Conservation (phyloP, 1,139 yeast species). For the Ogataea hybrid region DNA sequence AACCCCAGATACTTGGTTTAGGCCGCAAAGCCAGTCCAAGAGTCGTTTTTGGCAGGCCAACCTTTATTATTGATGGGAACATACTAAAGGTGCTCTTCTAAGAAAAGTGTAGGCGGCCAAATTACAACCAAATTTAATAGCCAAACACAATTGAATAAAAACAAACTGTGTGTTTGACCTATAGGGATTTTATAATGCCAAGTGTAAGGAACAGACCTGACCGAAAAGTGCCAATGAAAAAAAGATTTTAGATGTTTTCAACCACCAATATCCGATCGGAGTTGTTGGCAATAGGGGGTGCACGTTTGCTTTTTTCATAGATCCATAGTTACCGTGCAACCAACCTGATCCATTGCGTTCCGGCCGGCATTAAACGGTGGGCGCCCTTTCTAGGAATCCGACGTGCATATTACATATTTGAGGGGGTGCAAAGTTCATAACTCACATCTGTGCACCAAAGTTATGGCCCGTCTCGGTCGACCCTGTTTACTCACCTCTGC, state of each 20-base stretch:
- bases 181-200: constrained; percentile 4
- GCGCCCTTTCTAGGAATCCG: constrained; percentile 3
- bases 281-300: constrained; percentile 8
- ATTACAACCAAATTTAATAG: not conserved
- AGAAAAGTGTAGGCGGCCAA: constrained; percentile 7
- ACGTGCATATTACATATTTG: constrained; percentile 1
- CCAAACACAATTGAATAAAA: constrained; percentile 5
- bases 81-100: constrained; percentile 1
- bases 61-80: constrained; percentile 3
- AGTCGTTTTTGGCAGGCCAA: constrained; percentile 4
- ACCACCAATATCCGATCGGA: constrained; percentile 9
- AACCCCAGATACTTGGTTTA: not conserved
- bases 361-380: constrained; percentile 1
- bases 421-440: not conserved
- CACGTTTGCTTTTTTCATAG: not conserved
- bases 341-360: not conserved
- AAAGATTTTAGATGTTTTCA: constrained; percentile 2
- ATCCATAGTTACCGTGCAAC: not conserved
- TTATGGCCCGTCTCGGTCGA: no score
- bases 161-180: not conserved
- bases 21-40: constrained; percentile 1
- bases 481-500: constrained; percentile 1
- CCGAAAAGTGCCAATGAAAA: constrained; percentile 15
- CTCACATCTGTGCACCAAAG: not conserved
- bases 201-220: constrained; percentile 12